phyloP scores from a whole-genome alignment of 2,329 filamentous ascomycete species.

The Diaporthe amygdali region DNA sequence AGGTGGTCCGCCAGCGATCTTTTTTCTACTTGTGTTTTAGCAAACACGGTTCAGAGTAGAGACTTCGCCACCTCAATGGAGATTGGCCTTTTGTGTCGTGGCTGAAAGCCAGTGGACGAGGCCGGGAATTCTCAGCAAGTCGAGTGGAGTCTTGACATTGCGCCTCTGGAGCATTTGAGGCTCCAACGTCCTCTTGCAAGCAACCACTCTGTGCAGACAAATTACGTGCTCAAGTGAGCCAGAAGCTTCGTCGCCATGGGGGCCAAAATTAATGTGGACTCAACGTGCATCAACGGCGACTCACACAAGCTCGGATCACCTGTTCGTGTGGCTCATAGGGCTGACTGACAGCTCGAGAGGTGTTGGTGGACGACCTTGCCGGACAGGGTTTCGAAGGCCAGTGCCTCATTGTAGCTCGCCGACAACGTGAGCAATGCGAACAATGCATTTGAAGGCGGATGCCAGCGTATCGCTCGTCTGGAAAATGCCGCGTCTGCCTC shows the following conservation, averaged over 20 bases:
- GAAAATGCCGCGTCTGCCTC: not conserved
- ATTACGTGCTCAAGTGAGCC: not conserved
- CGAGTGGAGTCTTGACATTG: not conserved
- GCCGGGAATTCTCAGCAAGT: not conserved
- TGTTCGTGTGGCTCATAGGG: slow-evolving; percentile 6
- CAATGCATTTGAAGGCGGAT: not conserved
- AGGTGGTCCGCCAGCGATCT: not conserved
- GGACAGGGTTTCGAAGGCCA: not conserved
- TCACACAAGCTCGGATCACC: not conserved
- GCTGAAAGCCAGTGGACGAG: not conserved
- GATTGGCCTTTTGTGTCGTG: not conserved
- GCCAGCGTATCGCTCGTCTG: not conserved
- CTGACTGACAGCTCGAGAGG: not conserved
- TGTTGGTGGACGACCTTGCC: not conserved
- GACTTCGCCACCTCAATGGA: not conserved
- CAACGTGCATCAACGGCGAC: not conserved
- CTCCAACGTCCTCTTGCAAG: not conserved
- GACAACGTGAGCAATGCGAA: not conserved
- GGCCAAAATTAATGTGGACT: not conserved
- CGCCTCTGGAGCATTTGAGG: not conserved
- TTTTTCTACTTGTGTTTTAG: slow-evolving; percentile 14
- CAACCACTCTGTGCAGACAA: not conserved
- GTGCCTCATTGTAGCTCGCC: not conserved
- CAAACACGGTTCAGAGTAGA: not conserved
- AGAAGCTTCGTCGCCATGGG: not conserved